phyloP scores from a whole-genome alignment of 2,329 filamentous ascomycete genomes.

The Trichoderma gracile region DNA sequence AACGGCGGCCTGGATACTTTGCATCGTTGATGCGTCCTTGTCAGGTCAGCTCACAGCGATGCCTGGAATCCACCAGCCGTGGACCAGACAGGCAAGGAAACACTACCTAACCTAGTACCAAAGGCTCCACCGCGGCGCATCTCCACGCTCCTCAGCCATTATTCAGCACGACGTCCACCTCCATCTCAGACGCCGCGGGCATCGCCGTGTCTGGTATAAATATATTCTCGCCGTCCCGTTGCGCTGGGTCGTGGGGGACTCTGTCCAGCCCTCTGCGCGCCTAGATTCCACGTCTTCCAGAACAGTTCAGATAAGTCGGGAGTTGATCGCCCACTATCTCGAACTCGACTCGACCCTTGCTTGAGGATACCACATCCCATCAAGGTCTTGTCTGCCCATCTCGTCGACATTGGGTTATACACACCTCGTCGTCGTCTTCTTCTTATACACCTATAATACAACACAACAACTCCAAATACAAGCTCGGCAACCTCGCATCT shows the following conservation, averaged over 20 bases:
- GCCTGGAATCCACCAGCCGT: not conserved
- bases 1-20: not conserved
- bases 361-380: not conserved
- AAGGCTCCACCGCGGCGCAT: not conserved
- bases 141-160: not conserved
- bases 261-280: not conserved
- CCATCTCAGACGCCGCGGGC: not conserved
- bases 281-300: no score
- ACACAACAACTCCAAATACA: no score
- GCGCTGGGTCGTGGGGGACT: constrained; percentile 4
- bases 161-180: not conserved
- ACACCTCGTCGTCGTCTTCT: not conserved
- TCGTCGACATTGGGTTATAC: not conserved
- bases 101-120: no score
- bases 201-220: constrained; percentile 13
- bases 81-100: not conserved
- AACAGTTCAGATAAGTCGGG: no score
- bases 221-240: constrained; percentile 22
- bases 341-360: not conserved
- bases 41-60: constrained; percentile 18
- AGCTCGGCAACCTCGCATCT: not conserved
- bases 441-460: no score
- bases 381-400: no score
- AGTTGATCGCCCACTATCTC: no score
- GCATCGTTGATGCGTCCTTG: not conserved